Evolutionary conservation across 768 basidiomycete genomes (phyloP).

Genomic region (Lactarius deliciosus): DNA sequence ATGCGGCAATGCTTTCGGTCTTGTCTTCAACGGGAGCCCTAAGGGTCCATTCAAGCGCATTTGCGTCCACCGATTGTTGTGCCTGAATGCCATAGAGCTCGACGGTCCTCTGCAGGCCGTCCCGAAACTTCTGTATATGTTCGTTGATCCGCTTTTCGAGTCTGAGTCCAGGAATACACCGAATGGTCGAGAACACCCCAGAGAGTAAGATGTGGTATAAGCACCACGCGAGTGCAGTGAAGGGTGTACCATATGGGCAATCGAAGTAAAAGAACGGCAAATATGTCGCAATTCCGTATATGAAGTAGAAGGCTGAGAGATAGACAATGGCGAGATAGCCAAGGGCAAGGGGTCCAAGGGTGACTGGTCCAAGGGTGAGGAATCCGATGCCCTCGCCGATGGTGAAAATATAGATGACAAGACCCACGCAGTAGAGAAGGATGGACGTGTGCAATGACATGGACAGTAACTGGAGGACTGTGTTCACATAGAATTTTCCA

Average conservation of each 20-base stretch:
- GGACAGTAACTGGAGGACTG: background rate
- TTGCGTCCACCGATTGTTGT: background rate
- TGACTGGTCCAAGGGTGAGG: background rate
- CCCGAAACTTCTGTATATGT: background rate
- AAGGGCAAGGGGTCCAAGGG: too few species aligned
- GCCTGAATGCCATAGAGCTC: background rate
- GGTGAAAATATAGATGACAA: background rate
- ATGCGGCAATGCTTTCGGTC: background rate
- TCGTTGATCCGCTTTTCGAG: background rate
- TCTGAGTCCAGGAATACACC: background rate
- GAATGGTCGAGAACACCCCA: background rate
- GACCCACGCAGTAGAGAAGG: constrained; percentile 18
- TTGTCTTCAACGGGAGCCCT: background rate
- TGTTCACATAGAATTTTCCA: background rate
- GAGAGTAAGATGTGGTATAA: too few species aligned
- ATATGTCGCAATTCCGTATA: background rate
- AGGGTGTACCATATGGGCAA: too few species aligned
- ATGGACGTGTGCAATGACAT: constrained; percentile 8
- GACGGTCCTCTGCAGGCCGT: background rate
- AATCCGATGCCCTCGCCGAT: too few species aligned
- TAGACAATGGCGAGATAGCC: background rate
- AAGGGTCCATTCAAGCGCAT: background rate
- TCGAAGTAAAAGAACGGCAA: too few species aligned
- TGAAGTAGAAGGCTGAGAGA: background rate
- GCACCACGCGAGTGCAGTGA: too few species aligned